phyloP scores from a whole-genome alignment of 169 alveolate genomes.

The Cryptosporidium xiaoi region DNA sequence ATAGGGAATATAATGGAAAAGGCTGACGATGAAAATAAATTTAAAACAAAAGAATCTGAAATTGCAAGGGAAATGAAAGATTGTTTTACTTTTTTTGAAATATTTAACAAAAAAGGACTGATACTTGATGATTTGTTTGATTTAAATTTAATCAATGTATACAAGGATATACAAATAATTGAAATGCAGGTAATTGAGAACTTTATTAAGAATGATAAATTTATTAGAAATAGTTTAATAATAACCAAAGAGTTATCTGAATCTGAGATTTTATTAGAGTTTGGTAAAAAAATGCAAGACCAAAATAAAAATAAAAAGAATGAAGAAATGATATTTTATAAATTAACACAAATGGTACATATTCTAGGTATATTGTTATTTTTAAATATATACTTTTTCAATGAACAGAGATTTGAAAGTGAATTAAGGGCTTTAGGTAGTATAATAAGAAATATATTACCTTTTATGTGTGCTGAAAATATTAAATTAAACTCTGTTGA shows the following conservation, averaged over 20 bases:
- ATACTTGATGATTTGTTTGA: constrained; percentile 7
- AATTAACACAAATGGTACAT: neutral
- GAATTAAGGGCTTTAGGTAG: constrained; percentile 31
- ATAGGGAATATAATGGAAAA: constrained; percentile 4
- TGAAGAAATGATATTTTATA: constrained; percentile 14
- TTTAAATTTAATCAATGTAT: constrained; percentile 14
- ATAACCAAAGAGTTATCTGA: constrained; percentile 18
- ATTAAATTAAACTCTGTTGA: neutral
- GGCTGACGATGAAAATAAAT: neutral
- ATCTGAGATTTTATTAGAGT: constrained; percentile 29
- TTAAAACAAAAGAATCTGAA: neutral
- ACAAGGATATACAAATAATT: neutral
- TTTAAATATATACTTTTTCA: constrained; percentile 1
- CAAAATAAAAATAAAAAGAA: neutral
- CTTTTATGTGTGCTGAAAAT: constrained; percentile 19
- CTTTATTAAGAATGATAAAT: neutral
- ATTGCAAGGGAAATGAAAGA: too few species aligned
- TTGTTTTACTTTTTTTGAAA: too few species aligned
- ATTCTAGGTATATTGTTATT: constrained; percentile 16
- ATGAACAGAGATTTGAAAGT: constrained; percentile 24
- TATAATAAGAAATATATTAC: constrained; percentile 23
- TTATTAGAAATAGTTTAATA: constrained; percentile 13
- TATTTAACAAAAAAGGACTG: neutral
- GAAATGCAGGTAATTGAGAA: neutral
- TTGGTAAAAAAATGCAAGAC: constrained; percentile 7